Conservation (phyloP, 495 filamentous ascomycete species). For the Friedmanniomyces simplex region DNA sequence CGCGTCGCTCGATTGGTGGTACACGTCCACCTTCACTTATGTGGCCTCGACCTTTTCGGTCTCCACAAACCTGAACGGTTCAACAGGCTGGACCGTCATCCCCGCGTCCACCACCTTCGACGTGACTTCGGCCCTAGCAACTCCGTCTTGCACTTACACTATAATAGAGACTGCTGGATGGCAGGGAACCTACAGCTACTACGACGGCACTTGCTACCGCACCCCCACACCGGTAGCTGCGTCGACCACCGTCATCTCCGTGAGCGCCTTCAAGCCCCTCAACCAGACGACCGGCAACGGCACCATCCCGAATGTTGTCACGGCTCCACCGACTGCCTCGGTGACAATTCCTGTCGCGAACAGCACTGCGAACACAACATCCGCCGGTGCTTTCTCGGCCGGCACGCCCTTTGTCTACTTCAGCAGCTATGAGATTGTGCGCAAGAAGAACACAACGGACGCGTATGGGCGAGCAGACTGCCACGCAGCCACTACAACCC, state of each 20-base stretch:
- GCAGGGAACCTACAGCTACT: constrained; percentile 14
- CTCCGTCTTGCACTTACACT: constrained; percentile 1
- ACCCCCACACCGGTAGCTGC: constrained; percentile 25
- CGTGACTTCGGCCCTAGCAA: constrained; percentile 17
- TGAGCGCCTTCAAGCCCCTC: constrained; percentile 15
- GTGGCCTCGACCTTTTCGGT: constrained; percentile 14
- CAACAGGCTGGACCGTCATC: constrained; percentile 8
- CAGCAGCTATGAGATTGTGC: constrained; percentile 16
- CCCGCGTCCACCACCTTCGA: constrained; percentile 25
- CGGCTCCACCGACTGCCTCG: constrained; percentile 13
- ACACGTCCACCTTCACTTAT: constrained; percentile 11
- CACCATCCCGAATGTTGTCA: constrained; percentile 11
- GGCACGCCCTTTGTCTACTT: constrained; percentile 29
- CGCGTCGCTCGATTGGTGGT: constrained; percentile 20
- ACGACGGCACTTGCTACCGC: constrained; percentile 11
- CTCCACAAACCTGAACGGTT: constrained; percentile 1
- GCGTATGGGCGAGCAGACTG: constrained; percentile 8
- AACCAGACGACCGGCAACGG: constrained; percentile 14
- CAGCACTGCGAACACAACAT: background rate
- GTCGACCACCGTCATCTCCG: constrained; percentile 22
- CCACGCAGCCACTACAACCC: constrained; percentile 2
- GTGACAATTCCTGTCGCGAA: constrained; percentile 8
- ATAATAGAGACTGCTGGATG: constrained; percentile 5
- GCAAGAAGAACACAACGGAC: background rate
- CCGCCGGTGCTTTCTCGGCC: constrained; percentile 11